These are phyloP conservation scores for Trichoderma polysporum DNA, from an alignment of 2,329 filamentous ascomycete species.

Conservation along the genomic window DNA sequence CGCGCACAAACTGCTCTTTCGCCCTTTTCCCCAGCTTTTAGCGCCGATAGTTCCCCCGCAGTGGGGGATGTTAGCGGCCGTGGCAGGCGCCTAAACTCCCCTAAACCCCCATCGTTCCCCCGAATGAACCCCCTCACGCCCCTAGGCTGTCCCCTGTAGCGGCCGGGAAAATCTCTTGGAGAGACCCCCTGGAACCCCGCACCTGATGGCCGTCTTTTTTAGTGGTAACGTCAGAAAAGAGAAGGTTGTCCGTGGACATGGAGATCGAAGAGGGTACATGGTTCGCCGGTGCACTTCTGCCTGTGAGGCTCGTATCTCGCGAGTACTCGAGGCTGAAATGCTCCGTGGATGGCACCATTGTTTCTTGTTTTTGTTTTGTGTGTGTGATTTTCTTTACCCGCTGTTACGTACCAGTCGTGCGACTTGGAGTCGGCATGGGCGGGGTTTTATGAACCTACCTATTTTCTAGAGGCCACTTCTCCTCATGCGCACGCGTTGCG, in stretches of 20 bases:
- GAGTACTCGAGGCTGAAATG: background rate
- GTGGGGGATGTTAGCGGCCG: constrained; percentile 14
- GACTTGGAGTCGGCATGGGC: constrained; percentile 11
- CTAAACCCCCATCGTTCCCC: too few relatives aligned
- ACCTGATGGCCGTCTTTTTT: background rate
- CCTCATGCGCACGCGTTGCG: background rate
- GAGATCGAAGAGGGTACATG: constrained; percentile 8
- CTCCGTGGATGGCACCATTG: background rate
- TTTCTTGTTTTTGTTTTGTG: background rate
- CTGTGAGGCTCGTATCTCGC: background rate
- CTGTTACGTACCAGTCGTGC: constrained; percentile 17
- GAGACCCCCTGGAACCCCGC: constrained; percentile 21
- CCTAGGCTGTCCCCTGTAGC: constrained; percentile 6
- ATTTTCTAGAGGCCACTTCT: constrained; percentile 9
- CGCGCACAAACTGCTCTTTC: background rate
- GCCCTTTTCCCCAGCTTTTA: constrained; percentile 23
- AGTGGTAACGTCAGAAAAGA: constrained; percentile 18
- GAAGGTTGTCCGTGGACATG: constrained; percentile 1
- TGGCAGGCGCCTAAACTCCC: background rate
- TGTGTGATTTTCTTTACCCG: background rate
- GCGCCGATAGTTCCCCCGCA: constrained; percentile 21
- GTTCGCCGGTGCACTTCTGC: background rate
- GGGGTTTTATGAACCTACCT: background rate
- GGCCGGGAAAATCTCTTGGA: background rate
- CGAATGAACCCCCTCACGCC: too few relatives aligned